Base-by-base conservation (phyloP, 495 filamentous ascomycete genomes). In the Glutinoglossum americanum region DNA sequence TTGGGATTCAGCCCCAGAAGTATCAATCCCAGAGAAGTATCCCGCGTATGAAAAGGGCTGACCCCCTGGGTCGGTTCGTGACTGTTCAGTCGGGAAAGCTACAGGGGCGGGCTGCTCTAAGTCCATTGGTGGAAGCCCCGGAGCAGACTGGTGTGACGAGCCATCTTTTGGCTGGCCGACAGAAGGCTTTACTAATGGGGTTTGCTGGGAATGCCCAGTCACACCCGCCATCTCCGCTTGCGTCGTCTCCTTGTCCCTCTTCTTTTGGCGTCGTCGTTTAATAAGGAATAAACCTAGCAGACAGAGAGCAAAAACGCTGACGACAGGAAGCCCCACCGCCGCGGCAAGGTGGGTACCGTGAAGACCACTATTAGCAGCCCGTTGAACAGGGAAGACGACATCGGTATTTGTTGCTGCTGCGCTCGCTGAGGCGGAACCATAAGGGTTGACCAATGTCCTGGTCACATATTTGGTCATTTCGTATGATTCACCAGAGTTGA, bases 1-100 rank as follows among this genome's bases (percentile, higher is more conserved):
- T 49, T 26, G 30, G n/a, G 37, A 17, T 26, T 32, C 37, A 23
- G 45, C 25, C 56, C 9, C 44, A 41, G 32, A 39, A 2, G 56
- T 51, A 23, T 58, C 56, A 23, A 58, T 58, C 11, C 56, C 56
- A 32, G 56, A 41, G 45, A 27, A 58, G 25, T 58, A 58, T 21
- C 54, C 54, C 15, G 27, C 11, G 28, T 53, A 53, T 0, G 5
- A 21, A 25, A 32, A 32, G 19, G 25, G 21, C 30, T 32, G 49
- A 1, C 28, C 15, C 5, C 11, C 49, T 13, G 26, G 49, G 30
- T 15, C 17, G 23, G 7, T 53, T 28, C 13, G 1, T 30, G 49
- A 27, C 49, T 28, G 49, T 13, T 32, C 49, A 13, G 3, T 21
- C 4, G 41, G 41, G 13, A 45, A 45, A 45, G 41, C 41, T 3